Conservation (phyloP, 495 filamentous ascomycete species). For the Bombardia bombarda region DNA sequence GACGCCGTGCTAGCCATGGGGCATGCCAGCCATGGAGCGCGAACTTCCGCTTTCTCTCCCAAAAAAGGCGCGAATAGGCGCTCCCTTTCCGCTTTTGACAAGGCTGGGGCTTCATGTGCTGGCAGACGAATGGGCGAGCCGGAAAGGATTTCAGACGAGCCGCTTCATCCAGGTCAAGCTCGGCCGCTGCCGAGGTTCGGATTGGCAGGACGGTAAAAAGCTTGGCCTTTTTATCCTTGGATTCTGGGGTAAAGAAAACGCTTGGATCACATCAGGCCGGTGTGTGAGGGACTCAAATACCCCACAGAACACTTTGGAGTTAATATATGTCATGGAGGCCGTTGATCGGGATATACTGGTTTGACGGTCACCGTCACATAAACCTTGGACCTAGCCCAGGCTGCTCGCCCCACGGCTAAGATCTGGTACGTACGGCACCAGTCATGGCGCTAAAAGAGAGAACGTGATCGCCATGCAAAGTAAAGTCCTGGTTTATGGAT, state of each 20-base stretch:
- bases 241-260: not conserved
- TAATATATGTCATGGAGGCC: not conserved
- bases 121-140: not conserved
- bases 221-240: not conserved
- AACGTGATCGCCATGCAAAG: not conserved
- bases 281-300: not conserved
- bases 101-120: too few relatives aligned
- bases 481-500: not conserved
- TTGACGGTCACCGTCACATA: too few relatives aligned
- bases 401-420: not conserved
- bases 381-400: too few relatives aligned
- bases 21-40: not conserved
- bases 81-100: too few relatives aligned
- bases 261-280: not conserved
- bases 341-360: not conserved
- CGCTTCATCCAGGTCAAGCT: not conserved
- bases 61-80: not conserved
- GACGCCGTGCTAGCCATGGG: not conserved
- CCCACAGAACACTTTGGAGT: not conserved
- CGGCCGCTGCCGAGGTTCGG: not conserved
- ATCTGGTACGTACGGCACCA: too few relatives aligned
- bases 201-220: not conserved
- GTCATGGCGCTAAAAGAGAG: too few relatives aligned
- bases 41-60: not conserved
- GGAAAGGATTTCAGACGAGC: not conserved